phyloP scores from a whole-genome alignment of 768 basidiomycete genomes.

The Tulasnella sp. region DNA sequence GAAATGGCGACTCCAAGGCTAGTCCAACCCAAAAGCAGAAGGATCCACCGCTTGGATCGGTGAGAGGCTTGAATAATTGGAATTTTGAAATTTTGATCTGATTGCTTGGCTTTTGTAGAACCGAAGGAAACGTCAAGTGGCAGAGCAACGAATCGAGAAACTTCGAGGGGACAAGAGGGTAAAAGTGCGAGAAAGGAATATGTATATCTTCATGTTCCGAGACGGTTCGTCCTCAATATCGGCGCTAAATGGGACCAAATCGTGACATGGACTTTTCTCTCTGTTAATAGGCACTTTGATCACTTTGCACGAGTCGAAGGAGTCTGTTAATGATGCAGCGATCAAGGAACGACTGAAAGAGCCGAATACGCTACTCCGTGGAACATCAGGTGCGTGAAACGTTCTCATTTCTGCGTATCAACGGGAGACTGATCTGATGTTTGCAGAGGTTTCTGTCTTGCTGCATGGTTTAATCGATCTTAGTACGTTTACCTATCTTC shows the following conservation, averaged over 20 bases:
- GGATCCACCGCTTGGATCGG: not conserved
- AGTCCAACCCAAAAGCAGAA: not conserved
- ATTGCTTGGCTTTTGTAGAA: not conserved
- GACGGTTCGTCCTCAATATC: constrained; percentile 48
- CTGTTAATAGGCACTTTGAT: constrained; percentile 17
- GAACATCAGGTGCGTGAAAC: constrained; percentile 27
- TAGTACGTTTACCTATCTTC: constrained; percentile 21
- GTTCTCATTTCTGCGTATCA: not conserved
- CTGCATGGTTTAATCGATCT: constrained; percentile 58
- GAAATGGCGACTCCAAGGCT: not conserved
- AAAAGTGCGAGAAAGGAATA: constrained; percentile 45
- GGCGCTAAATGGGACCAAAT: too few relatives aligned
- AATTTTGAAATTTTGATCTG: too few relatives aligned
- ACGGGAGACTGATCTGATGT: not conserved
- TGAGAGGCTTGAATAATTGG: not conserved
- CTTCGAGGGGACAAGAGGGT: constrained; percentile 46
- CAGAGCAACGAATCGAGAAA: constrained; percentile 20
- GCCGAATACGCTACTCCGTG: constrained; percentile 47
- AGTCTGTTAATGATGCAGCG: constrained; percentile 31
- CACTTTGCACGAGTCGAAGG: constrained; percentile 13
- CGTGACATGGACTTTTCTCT: too few relatives aligned
- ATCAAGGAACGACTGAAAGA: constrained; percentile 47
- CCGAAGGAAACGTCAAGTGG: not conserved
- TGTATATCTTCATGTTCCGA: constrained; percentile 58
- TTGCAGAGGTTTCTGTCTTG: constrained; percentile 50